Conservation (phyloP, 139 green algal species). For the Chlorella ohadii region DNA sequence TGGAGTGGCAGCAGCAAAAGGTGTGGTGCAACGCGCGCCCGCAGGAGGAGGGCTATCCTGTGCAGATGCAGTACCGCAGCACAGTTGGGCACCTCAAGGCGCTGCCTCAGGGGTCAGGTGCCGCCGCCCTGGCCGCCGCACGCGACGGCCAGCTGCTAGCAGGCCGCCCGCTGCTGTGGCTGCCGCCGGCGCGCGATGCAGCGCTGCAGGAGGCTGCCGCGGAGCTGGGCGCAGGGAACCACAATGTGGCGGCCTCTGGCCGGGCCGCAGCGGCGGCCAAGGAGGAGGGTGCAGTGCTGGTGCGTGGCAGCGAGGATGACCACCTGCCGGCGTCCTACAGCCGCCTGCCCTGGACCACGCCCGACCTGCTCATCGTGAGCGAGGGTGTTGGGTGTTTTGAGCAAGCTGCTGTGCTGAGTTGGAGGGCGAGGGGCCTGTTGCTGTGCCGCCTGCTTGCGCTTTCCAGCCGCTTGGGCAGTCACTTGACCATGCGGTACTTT, state of each 20-base stretch:
- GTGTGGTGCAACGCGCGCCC: conserved; percentile 20
- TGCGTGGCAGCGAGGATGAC: conserved; percentile 9
- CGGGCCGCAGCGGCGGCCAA: neutral
- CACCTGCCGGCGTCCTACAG: neutral
- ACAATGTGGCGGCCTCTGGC: neutral
- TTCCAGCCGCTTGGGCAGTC: too few relatives aligned
- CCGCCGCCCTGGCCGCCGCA: neutral
- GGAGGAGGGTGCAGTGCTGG: conserved; percentile 13
- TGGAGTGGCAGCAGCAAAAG: conserved; percentile 21
- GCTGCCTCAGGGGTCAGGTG: neutral
- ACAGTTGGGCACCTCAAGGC: neutral
- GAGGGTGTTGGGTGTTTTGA: too few relatives aligned
- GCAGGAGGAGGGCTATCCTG: conserved; percentile 8
- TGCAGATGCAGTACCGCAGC: conserved; percentile 12
- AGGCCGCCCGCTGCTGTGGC: conserved; percentile 20
- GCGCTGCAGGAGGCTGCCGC: conserved; percentile 9
- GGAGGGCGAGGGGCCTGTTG: neutral
- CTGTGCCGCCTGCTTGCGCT: too few relatives aligned
- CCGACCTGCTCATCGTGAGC: conserved; percentile 19
- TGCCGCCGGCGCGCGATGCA: neutral
- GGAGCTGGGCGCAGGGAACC: neutral
- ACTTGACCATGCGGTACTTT: too few relatives aligned
- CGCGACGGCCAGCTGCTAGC: neutral
- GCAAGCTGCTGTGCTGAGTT: neutral
- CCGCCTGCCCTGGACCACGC: conserved; percentile 14